These are phyloP conservation scores for Pleurotus cornucopiae DNA, from an alignment of 768 basidiomycete species.

Conservation along the genomic window DNA sequence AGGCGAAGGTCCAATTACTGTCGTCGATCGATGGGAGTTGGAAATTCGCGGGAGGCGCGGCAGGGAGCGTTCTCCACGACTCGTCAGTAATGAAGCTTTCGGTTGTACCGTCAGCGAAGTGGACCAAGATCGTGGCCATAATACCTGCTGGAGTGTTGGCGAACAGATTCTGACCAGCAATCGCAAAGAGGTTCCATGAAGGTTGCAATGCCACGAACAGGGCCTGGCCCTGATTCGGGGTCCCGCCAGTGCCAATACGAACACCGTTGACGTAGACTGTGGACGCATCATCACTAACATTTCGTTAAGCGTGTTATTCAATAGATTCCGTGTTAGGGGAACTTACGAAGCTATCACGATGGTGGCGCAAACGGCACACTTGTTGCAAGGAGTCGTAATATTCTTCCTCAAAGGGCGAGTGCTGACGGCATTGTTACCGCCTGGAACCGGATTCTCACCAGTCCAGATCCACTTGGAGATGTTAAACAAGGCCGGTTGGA, in stretches of 20 bases:
- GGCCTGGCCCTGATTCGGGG: too few species aligned
- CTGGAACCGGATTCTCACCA: not conserved
- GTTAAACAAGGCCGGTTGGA: not conserved
- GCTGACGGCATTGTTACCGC: not conserved
- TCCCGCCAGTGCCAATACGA: too few species aligned
- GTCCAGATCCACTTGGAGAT: conserved; percentile 2
- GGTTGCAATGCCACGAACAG: not conserved
- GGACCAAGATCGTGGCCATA: conserved; percentile 1
- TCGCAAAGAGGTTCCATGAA: not conserved
- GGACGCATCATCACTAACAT: not conserved
- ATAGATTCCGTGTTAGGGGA: not conserved
- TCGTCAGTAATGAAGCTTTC: conserved; percentile 2
- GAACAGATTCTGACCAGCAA: not conserved
- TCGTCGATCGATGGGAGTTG: conserved; percentile 18
- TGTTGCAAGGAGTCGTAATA: not conserved
- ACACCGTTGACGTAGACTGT: not conserved
- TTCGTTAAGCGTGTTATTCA: not conserved
- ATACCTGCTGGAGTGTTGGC: not conserved
- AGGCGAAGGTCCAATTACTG: conserved; percentile 17
- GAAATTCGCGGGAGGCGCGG: conserved; percentile 7
- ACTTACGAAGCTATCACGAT: conserved; percentile 2
- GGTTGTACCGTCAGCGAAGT: not conserved
- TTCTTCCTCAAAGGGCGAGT: not conserved
- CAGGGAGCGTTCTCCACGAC: not conserved
- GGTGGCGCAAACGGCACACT: not conserved